phyloP scores from a whole-genome alignment of 441 rosid genomes.

The Iberis amara region DNA sequence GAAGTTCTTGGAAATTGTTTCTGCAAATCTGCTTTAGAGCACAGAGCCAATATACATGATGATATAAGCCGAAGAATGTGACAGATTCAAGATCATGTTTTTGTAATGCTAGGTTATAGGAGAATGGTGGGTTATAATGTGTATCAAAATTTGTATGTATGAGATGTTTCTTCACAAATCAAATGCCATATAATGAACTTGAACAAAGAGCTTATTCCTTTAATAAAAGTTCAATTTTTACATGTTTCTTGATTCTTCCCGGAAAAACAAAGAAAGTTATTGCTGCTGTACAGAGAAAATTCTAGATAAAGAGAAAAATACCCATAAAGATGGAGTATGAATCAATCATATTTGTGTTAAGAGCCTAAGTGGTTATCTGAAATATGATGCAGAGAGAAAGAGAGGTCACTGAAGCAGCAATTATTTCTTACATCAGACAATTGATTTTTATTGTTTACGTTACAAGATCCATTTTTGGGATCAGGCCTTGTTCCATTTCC shows the following conservation, averaged over 20 bases:
- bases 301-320: background rate
- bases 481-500: constrained; percentile 20
- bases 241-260: constrained; percentile 9
- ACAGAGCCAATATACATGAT: constrained; percentile 6
- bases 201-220: too few relatives aligned
- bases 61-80: constrained; percentile 6
- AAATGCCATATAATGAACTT: background rate
- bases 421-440: constrained; percentile 35
- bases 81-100: background rate
- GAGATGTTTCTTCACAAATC: background rate
- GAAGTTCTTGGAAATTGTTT: constrained; percentile 7
- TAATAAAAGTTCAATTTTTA: background rate
- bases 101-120: background rate
- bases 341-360: constrained; percentile 2
- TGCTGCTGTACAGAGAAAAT: constrained; percentile 6
- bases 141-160: background rate
- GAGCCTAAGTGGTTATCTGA: constrained; percentile 4
- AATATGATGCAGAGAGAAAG: background rate
- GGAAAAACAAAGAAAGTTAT: background rate
- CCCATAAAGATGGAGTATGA: background rate
- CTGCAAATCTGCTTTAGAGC: constrained; percentile 4
- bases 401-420: background rate
- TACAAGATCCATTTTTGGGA: constrained; percentile 31
- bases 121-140: too few relatives aligned
- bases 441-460: constrained; percentile 43